Base-by-base conservation (phyloP, 306 rosid species). In the Dalbergia cochinchinensis region DNA sequence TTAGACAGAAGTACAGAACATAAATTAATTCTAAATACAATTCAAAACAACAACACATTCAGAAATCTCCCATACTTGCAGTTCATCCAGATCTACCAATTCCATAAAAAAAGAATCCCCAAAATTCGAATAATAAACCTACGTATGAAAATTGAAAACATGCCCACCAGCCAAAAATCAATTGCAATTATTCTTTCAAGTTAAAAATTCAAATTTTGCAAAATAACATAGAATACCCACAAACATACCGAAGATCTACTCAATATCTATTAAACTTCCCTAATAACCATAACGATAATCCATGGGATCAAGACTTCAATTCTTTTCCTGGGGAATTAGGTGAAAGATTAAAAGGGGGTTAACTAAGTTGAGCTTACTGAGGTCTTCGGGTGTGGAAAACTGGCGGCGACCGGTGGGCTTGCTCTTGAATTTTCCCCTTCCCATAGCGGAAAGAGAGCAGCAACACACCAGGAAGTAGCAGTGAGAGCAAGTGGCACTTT, bases 401-500 rank as follows among this genome's bases (percentile, higher is more conserved):
- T 92, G 87, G 85, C 98, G 98, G 69, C 89, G 96, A 13, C 98
- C 98, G 4, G 97, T 94, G 76, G 98, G 97, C 86, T 94, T 90
- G 89, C 84, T 75, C 92, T 92, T 94, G 97, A 63, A 92, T 89
- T 89, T 92, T 82, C 98, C 98, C 79, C 98, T 90, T 80, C 91
- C 97, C 98, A 94, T 92, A 71, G 66, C 88, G 75, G 50, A 77
- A 14, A 68, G 13, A 18, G 80, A 50, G 6, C 31, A 50, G 60
- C 20, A n/a, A 16, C 60, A n/a, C 22, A 18, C 4, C 0, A 54
- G 41, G 31, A 51, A 54, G 26, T 51, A 16, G 60, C 8, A 5
- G 57, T 4, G 54, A 48, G 42, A 78, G 37, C 70, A n/a, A 14
- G 65, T 26, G 7, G 35, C 3, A 18, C 22, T 64, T 75, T 62